Evolutionary conservation across 1,284 basidiomycete genomes (phyloP).

Genomic region (Puccinia novopanici): DNA sequence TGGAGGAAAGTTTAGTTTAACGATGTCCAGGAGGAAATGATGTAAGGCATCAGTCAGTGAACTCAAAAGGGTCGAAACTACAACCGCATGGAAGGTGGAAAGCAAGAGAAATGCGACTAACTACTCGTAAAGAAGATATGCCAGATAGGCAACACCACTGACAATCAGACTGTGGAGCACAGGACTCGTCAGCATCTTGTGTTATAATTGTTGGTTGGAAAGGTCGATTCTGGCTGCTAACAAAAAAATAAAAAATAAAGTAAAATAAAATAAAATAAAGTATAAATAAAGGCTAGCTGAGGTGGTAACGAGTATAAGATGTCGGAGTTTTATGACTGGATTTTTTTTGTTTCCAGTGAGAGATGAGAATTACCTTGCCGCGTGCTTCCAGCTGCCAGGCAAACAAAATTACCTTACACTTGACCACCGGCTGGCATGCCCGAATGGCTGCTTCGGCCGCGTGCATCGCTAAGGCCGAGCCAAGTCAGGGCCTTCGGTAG

Average conservation of each 20-base stretch:
- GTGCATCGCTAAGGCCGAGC: background rate
- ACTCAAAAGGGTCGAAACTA: background rate
- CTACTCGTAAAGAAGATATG: constrained; percentile 2
- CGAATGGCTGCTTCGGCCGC: background rate
- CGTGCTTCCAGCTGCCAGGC: too few relatives aligned
- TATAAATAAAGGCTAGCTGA: too few relatives aligned
- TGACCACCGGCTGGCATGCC: background rate
- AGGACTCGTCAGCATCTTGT: background rate
- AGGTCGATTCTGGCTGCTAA: too few relatives aligned
- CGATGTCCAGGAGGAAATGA: background rate
- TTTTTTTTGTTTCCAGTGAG: too few relatives aligned
- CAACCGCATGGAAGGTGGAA: background rate
- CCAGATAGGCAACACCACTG: constrained; percentile 5
- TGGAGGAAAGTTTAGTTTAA: background rate
- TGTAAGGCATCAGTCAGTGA: background rate
- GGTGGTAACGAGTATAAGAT: too few relatives aligned
- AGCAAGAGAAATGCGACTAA: background rate
- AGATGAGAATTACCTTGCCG: too few relatives aligned
- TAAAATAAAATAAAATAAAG: too few relatives aligned
- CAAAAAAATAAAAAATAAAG: too few relatives aligned
- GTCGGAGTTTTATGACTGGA: too few relatives aligned
- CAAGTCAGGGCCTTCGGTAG: background rate
- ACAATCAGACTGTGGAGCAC: constrained; percentile 1
- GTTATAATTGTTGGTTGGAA: too few relatives aligned
- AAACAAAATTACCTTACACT: background rate